Percentiles rank a stretch among this genome's conserved stretches.
These are phyloP conservation scores for Calonectria pseudoreteaudii DNA, from an alignment of 2,329 filamentous ascomycete genomes.

Conservation along the genomic window DNA sequence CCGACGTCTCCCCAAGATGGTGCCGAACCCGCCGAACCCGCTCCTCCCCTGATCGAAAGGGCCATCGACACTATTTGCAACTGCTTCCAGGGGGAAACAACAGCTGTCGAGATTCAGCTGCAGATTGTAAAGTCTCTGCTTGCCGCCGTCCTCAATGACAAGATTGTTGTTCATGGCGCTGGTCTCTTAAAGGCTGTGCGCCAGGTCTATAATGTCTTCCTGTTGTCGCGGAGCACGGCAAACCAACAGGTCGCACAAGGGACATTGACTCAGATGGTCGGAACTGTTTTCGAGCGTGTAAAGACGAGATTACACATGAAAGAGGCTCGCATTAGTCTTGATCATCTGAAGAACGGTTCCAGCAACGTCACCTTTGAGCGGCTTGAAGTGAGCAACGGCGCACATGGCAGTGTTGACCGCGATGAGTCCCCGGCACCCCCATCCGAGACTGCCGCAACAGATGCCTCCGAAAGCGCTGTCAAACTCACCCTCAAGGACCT, in stretches of 20 bases:
- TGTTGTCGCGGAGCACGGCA: constrained; percentile 90
- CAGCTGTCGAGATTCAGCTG: constrained; percentile 90
- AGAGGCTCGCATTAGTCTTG: constrained; percentile 76
- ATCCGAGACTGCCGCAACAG: constrained; percentile 41
- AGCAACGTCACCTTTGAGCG: constrained; percentile 66
- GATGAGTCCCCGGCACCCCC: constrained; percentile 50
- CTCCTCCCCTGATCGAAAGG: constrained; percentile 88
- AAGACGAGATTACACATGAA: constrained; percentile 89
- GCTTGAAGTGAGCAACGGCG: constrained; percentile 53
- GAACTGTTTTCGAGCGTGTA: constrained; percentile 96
- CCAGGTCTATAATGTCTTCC: constrained; percentile 98
- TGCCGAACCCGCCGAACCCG: constrained; percentile 46
- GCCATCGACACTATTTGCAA: constrained; percentile 99
- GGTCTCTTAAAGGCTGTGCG: constrained; percentile 96
- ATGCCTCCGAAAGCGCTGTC: constrained; percentile 52
- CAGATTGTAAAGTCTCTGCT: constrained; percentile 98
- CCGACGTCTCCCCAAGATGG: constrained; percentile 55
- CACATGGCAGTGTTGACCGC: constrained; percentile 52
- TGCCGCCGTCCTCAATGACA: constrained; percentile 96
- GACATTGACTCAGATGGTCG: constrained; percentile 97
- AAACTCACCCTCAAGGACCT: constrained; percentile 76
- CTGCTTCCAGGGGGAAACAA: constrained; percentile 97
- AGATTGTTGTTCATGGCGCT: constrained; percentile 97
- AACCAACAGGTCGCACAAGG: constrained; percentile 99
- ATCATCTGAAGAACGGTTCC: constrained; percentile 63